These are phyloP conservation scores for Allium fistulosum DNA, from an alignment of 106 monocot species.

Conservation along the genomic window DNA sequence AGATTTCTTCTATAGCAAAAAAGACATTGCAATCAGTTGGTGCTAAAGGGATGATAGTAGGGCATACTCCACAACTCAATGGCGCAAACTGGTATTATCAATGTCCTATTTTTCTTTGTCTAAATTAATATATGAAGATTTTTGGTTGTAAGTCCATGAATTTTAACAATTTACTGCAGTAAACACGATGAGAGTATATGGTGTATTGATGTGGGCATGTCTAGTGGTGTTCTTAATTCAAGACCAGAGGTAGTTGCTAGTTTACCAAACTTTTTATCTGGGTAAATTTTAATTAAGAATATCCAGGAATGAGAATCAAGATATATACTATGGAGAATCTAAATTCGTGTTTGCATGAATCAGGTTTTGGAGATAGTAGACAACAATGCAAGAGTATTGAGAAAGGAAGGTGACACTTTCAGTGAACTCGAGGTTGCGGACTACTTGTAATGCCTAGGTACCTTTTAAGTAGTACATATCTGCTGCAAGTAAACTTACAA, in stretches of 20 bases:
- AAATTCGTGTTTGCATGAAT: conserved; percentile 2
- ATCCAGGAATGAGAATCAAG: not conserved
- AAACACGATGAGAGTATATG: conserved; percentile 69
- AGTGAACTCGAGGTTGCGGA: conserved; percentile 24
- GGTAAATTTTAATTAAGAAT: not conserved
- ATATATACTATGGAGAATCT: not conserved
- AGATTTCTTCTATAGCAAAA: conserved; percentile 69
- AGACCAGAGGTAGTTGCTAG: conserved; percentile 55
- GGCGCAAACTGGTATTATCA: conserved; percentile 64
- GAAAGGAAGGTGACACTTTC: conserved; percentile 11
- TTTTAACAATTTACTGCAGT: conserved; percentile 19
- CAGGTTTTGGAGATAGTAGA: conserved; percentile 64
- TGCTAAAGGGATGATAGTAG: conserved; percentile 85
- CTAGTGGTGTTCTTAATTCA: conserved; percentile 83
- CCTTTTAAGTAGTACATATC: not conserved
- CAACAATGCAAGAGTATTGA: conserved; percentile 40
- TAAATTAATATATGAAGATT: not conserved
- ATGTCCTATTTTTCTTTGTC: not conserved
- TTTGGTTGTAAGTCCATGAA: not conserved
- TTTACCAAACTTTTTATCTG: not conserved
- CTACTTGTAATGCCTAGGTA: conserved; percentile 22
- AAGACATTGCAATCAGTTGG: conserved; percentile 53
- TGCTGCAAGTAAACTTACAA: too few species aligned
- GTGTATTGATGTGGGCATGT: conserved; percentile 97
- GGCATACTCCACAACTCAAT: conserved; percentile 73